Evolutionary conservation across 768 basidiomycete genomes (phyloP), one percentile per base, ranked within the genome.

Genomic region (Russula olivacea): DNA sequence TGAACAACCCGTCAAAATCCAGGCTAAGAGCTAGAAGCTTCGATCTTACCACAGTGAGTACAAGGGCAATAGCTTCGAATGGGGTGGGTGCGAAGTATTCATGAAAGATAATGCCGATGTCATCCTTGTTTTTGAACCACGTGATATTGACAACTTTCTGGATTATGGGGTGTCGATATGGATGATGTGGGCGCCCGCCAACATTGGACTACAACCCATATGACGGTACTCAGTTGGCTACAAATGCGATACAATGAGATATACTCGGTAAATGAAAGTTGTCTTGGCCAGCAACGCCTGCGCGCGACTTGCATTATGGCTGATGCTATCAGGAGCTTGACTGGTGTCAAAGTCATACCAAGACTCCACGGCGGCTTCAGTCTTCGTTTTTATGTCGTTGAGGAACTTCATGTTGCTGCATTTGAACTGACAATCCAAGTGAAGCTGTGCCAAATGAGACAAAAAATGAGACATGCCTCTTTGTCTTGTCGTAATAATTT

Each of bases 121-220:
- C 38, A 2, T 51, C 36, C 32, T 60, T 51, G 41, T 55, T 28
- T 45, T 14, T 23, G 25, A 64, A 64, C 63, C 58, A 64, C 12
- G 21, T 59, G 40, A 55, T 3, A 38, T 64, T 64, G 52, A 64
- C 45, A 10, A 5, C 58, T 36, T 50, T 55, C 14, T 64, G 63
- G 14, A 64, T 49, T 1, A 54, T 55, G 17, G 58, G 48, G 17
- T 64, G 58, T 45, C 58, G 54, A 25, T 64, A 64, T 34, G 30
- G 58, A 9, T 28, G 17, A 28, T 4, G 58, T 17, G 4, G 32
- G 2, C 0, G 4, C 36, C 21, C 52, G 6, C 17, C 34, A 19
- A 9, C 0, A 9, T 45, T 47, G 19, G 3, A 4, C 57, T 63
- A 25, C 36, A 17, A 47, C 1, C 43, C 4, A 40, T 3, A 32